Conservation (phyloP, 2,329 filamentous ascomycete species). For the Colletotrichum siamense region DNA sequence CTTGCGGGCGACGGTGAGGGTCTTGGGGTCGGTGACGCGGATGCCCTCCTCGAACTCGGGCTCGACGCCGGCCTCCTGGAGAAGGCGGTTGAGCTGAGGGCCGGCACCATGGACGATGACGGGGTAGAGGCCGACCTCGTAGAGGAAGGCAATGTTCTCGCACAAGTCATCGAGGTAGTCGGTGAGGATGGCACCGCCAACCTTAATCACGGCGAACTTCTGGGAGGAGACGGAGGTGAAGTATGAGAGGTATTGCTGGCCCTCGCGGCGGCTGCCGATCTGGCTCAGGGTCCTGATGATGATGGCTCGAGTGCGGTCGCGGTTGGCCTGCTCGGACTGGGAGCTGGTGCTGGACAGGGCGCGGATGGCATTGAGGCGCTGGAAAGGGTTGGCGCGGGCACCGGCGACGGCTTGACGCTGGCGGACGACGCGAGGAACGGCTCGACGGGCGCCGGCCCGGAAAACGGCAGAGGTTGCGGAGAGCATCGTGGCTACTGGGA, state of each 20-base stretch:
- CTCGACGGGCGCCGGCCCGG: conserved; percentile 49
- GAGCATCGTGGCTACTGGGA: conserved; percentile 39
- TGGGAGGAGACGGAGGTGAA: conserved; percentile 97
- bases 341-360: conserved; percentile 35
- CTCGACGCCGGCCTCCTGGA: conserved; percentile 90
- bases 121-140: conserved; percentile 93
- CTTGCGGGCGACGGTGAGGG: conserved; percentile 86
- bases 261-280: conserved; percentile 94
- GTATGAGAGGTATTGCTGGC: conserved; percentile 96
- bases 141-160: conserved; percentile 86
- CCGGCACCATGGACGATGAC: conserved; percentile 96
- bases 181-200: conserved; percentile 93
- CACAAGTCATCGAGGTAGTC: conserved; percentile 93
- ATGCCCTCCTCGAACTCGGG: conserved; percentile 97
- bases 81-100: conserved; percentile 90
- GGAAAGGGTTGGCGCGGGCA: conserved; percentile 27
- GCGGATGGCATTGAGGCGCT: conserved; percentile 27
- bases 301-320: conserved; percentile 75
- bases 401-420: conserved; percentile 24
- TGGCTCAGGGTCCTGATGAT: conserved; percentile 92
- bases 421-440: conserved; percentile 35
- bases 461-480: conserved; percentile 47
- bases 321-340: conserved; percentile 37
- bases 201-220: conserved; percentile 98
- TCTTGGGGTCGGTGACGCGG: conserved; percentile 94